Conservation (phyloP, 768 basidiomycete genomes). For the Galerina sulciceps region DNA sequence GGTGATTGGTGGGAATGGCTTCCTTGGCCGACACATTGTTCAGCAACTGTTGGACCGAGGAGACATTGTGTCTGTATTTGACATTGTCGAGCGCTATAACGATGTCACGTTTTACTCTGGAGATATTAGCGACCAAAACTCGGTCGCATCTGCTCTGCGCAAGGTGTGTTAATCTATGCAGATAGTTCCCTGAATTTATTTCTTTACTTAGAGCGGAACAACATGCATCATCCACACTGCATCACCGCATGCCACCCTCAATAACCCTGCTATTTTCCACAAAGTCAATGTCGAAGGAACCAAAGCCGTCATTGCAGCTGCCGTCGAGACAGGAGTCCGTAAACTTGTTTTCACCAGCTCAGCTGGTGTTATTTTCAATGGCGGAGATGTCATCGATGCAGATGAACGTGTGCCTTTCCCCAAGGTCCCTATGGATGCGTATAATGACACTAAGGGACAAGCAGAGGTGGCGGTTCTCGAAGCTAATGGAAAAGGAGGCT, state of each 20-base stretch:
- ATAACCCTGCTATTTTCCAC: constrained; percentile 75
- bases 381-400: constrained; percentile 76
- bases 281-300: constrained; percentile 97
- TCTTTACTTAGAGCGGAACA: constrained; percentile 62
- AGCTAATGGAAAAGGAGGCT: constrained; percentile 84
- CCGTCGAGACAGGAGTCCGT: constrained; percentile 68
- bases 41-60: constrained; percentile 79
- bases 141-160: constrained; percentile 72
- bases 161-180: constrained; percentile 52
- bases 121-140: constrained; percentile 81
- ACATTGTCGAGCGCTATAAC: constrained; percentile 89
- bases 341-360: constrained; percentile 96
- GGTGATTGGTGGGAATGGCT: constrained; percentile 94
- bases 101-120: constrained; percentile 88
- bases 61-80: constrained; percentile 84
- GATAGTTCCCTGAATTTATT: background rate
- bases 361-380: constrained; percentile 89
- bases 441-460: constrained; percentile 92
- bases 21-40: constrained; percentile 91
- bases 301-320: constrained; percentile 81
- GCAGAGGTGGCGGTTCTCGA: constrained; percentile 83
- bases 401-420: constrained; percentile 88
- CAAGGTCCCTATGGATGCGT: constrained; percentile 79
- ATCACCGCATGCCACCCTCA: constrained; percentile 70
- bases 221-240: constrained; percentile 97